Percentiles rank a stretch among this genome's conserved stretches.
phyloP scores from a whole-genome alignment of 2,329 filamentous ascomycete genomes.

The Dothistroma septosporum region DNA sequence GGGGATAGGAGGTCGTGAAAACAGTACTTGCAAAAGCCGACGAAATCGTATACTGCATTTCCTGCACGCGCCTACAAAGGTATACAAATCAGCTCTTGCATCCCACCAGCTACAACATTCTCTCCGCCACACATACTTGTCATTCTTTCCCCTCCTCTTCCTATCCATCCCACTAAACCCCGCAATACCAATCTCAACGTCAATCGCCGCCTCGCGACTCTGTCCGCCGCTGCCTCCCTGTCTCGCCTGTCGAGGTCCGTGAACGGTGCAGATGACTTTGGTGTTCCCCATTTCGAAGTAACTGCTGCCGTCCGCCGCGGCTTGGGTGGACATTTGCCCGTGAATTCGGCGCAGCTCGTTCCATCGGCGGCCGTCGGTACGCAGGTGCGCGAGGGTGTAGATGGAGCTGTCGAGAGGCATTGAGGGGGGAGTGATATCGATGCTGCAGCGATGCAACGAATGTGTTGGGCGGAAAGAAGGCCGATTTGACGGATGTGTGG shows the following conservation, averaged over 20 bases:
- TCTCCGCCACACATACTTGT: conserved; percentile 60
- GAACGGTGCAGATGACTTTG: conserved; percentile 88
- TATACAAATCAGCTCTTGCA: conserved; percentile 9
- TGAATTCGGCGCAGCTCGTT: conserved; percentile 89
- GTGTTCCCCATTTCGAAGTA: conserved; percentile 98
- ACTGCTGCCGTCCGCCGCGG: conserved; percentile 84
- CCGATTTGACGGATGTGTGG: neutral
- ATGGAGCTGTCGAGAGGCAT: conserved; percentile 96
- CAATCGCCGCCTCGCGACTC: conserved; percentile 61
- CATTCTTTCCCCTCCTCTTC: conserved; percentile 67
- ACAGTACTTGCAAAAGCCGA: conserved; percentile 72
- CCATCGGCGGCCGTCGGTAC: conserved; percentile 76
- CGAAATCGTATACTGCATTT: conserved; percentile 75
- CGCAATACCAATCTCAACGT: conserved; percentile 78
- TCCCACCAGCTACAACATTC: neutral
- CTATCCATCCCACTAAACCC: conserved; percentile 86
- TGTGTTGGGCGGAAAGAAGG: conserved; percentile 1
- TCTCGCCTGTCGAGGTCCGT: conserved; percentile 72
- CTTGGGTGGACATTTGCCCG: conserved; percentile 87
- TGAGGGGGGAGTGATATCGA: conserved; percentile 17
- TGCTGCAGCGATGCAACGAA: neutral
- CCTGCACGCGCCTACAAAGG: conserved; percentile 63
- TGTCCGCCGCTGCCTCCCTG: conserved; percentile 44
- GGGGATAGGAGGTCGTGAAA: conserved; percentile 83
- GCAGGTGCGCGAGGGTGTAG: conserved; percentile 74